Conservation (phyloP, 495 filamentous ascomycete species). For the Recurvomyces mirabilis region DNA sequence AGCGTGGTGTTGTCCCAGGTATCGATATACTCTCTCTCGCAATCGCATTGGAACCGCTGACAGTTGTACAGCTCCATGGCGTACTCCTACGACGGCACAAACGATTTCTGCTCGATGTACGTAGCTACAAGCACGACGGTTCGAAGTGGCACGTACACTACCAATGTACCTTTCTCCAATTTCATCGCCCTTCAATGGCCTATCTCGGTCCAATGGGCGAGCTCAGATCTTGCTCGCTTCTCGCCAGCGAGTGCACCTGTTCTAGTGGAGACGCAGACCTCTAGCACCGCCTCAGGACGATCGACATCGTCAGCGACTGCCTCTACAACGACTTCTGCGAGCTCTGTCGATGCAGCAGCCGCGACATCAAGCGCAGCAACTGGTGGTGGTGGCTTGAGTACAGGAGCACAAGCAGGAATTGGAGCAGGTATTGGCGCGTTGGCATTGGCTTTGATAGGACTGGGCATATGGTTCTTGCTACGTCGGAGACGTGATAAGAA, state of each 20-base stretch:
- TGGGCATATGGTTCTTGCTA: not conserved
- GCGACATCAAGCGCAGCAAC: too few species aligned
- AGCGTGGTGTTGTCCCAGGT: conserved; percentile 6
- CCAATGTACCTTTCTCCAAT: not conserved
- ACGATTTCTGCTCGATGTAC: not conserved
- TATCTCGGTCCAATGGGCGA: conserved; percentile 1
- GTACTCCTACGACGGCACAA: not conserved
- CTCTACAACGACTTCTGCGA: too few species aligned
- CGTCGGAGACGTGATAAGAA: not conserved
- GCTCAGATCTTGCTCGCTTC: not conserved
- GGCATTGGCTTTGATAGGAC: conserved; percentile 9
- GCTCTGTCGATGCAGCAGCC: too few species aligned
- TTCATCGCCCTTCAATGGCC: conserved; percentile 6
- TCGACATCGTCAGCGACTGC: not conserved
- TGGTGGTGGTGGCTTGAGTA: not conserved
- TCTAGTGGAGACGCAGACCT: not conserved
- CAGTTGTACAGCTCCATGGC: not conserved
- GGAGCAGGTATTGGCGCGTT: not conserved
- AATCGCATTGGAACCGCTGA: too few species aligned
- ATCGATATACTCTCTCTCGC: too few species aligned
- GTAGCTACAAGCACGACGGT: conserved; percentile 1
- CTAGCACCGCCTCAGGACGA: not conserved
- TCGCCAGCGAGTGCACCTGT: conserved; percentile 1
- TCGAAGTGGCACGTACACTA: not conserved
- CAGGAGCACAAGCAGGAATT: not conserved